Evolutionary conservation across 2,329 filamentous ascomycete species (phyloP).

Genomic region (Fusarium subtropicale): DNA sequence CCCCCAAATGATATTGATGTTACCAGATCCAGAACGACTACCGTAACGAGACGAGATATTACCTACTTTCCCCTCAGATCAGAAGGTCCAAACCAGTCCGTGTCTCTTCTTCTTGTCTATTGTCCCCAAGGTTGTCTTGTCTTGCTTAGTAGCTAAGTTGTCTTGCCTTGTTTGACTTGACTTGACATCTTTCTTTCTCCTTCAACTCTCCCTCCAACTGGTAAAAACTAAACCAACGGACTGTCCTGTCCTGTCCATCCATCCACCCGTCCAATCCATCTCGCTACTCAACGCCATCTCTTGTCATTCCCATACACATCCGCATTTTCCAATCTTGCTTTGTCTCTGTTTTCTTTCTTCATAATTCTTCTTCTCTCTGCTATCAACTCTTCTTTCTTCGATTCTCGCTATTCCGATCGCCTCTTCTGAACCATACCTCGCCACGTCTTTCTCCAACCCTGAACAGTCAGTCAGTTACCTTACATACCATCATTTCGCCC

Average conservation of each 20-base stretch:
- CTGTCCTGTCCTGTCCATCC: slow-evolving; percentile 16
- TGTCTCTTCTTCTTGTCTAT: slow-evolving; percentile 9
- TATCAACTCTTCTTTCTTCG: slow-evolving; percentile 21
- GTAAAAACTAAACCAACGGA: slow-evolving; percentile 27
- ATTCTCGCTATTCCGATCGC: slow-evolving; percentile 4
- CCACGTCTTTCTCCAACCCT: slow-evolving; percentile 2
- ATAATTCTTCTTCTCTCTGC: slow-evolving; percentile 29
- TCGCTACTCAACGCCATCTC: slow-evolving; percentile 31
- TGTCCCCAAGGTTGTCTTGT: slow-evolving; percentile 11
- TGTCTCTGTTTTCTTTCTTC: slow-evolving; percentile 40
- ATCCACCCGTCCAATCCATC: slow-evolving; percentile 23
- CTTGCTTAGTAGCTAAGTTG: slow-evolving; percentile 4
- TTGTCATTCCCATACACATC: slow-evolving; percentile 41
- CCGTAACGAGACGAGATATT: slow-evolving; percentile 32
- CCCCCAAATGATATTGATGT: slow-evolving; percentile 24
- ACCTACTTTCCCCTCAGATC: slow-evolving; percentile 32
- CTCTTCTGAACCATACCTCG: neutral
- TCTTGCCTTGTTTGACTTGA: slow-evolving; percentile 16
- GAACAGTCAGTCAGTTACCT: neutral
- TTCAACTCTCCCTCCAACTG: slow-evolving; percentile 35
- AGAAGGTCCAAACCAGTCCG: slow-evolving; percentile 31
- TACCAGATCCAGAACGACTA: slow-evolving; percentile 43
- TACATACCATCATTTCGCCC: slow-evolving; percentile 19
- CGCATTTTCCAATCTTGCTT: slow-evolving; percentile 37
- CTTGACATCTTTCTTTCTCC: slow-evolving; percentile 15